Base-by-base conservation (phyloP, 495 filamentous ascomycete genomes). In the Tricharina praecox region DNA sequence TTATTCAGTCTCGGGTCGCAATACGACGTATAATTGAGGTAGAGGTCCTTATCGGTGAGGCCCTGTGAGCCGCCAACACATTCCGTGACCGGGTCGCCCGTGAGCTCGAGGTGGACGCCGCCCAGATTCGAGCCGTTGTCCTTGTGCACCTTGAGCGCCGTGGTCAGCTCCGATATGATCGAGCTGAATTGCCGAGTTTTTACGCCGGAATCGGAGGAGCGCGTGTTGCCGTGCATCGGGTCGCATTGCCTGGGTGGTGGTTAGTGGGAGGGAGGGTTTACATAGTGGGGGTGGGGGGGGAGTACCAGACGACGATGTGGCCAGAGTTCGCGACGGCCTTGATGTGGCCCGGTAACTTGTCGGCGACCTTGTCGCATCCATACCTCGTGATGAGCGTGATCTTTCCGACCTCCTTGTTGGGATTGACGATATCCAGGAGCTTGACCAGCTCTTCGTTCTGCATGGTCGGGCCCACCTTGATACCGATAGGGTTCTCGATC, bases 311-410 rank as follows among this genome's bases (percentile, higher is more conserved):
- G 11, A 93, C 85, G 18, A 74, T 60, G 61, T 88, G 77, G 1
- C 71, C 72, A 45, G 80, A 82, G 51, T 68, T 63, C 56, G 86
- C 77, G 16, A 97, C 90, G 36, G 83, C 83, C 47, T 77, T 71
- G 59, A 97, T 95, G 65, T 97, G 90, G 1, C 63, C 69, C 0
- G 83, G 80, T 1, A 97, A 71, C 44, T 87, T 71, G 2, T 67
- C 52, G 19, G 72, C 64, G 39, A 97, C 79, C 42, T 81, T 81
- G 18, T 63, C 64, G 20, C 80, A 79, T 33, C 90, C 90, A 63
- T 96, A 97, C 10, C 90, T 78, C 1, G 92, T 95, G 60, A 97
- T 97, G 21, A 97, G 74, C 0, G 86, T 95, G 16, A 97, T 78
- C 62, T 95, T 95, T 19, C 90, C 90, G 24, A 81, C 68, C 54